Base-by-base conservation (phyloP, 805 yeast genomes). In the Kluyveromyces wickerhamii region DNA sequence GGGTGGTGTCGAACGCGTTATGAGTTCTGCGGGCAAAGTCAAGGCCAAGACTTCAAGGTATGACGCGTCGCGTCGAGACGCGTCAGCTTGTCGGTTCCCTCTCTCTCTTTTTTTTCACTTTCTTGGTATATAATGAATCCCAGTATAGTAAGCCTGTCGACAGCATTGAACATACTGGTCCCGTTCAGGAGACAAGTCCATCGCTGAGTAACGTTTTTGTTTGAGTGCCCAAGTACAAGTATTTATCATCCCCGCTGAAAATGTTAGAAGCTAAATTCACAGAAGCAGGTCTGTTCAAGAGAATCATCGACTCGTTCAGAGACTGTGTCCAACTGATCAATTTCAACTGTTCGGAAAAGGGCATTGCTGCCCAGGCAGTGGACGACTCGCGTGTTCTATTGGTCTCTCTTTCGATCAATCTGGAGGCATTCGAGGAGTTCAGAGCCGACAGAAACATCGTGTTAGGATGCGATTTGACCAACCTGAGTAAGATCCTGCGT, bases 181-280 rank as follows among this genome's bases (percentile, higher is more conserved):
- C n/a, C n/a, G n/a, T n/a, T n/a, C n/a, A n/a, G n/a, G n/a, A n/a
- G n/a, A n/a, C n/a, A n/a, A n/a, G n/a, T n/a, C n/a, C n/a, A n/a
- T n/a, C n/a, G n/a, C n/a, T n/a, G n/a, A n/a, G n/a, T n/a, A n/a
- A n/a, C n/a, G n/a, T n/a, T n/a, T n/a, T n/a, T n/a, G n/a, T n/a
- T n/a, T n/a, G n/a, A n/a, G n/a, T n/a, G n/a, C n/a, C n/a, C n/a
- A n/a, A n/a, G n/a, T n/a, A n/a, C n/a, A n/a, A n/a, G n/a, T n/a
- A n/a, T n/a, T n/a, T n/a, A n/a, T n/a, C n/a, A 35, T 27, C 20
- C n/a, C n/a, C n/a, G n/a, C n/a, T n/a, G 29, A 59, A 25, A 45
- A 92, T 92, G 97, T 77, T 92, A 67, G 98, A 92, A 76, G 97
- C 95, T 48, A 88, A 87, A 69, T 84, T 92, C 49, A 89, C 82